These are phyloP conservation scores for Apiospora phragmitis DNA, from an alignment of 2,329 filamentous ascomycete species.

Conservation along the genomic window DNA sequence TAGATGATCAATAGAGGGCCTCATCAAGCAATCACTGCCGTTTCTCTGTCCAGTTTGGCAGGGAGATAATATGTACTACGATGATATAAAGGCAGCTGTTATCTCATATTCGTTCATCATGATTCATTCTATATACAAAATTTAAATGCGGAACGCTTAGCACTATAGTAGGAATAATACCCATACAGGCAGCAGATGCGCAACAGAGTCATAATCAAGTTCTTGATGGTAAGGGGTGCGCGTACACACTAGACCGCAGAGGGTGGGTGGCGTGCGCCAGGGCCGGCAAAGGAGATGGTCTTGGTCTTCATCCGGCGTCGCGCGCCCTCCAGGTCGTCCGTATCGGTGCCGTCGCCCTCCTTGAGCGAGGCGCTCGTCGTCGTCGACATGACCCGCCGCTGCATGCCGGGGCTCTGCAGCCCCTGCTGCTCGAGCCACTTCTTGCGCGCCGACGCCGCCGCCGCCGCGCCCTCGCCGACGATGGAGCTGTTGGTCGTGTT, in stretches of 20 bases:
- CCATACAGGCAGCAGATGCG: neutral
- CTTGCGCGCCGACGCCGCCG: neutral
- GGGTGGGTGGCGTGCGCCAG: neutral
- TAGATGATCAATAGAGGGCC: neutral
- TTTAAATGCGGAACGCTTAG: neutral
- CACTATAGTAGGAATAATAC: neutral
- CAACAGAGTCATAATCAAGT: neutral
- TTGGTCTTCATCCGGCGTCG: constrained; percentile 13
- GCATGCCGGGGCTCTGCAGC: constrained; percentile 5
- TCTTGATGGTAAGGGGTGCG: neutral
- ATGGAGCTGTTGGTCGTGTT: constrained; percentile 25
- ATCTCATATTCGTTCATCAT: neutral
- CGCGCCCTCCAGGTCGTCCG: constrained; percentile 5
- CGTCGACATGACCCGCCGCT: constrained; percentile 12
- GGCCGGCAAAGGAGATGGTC: constrained; percentile 21
- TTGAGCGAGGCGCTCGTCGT: constrained; percentile 18
- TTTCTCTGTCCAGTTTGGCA: neutral
- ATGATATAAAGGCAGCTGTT: neutral
- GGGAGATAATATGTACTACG: neutral
- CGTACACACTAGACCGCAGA: neutral
- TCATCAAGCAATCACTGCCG: too few relatives aligned
- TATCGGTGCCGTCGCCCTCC: constrained; percentile 18
- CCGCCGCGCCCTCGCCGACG: constrained; percentile 18
- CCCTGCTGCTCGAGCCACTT: constrained; percentile 10
- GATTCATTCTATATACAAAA: neutral